Conservation (phyloP, 140 eudicot genomes). For the Stevia rebaudiana region DNA sequence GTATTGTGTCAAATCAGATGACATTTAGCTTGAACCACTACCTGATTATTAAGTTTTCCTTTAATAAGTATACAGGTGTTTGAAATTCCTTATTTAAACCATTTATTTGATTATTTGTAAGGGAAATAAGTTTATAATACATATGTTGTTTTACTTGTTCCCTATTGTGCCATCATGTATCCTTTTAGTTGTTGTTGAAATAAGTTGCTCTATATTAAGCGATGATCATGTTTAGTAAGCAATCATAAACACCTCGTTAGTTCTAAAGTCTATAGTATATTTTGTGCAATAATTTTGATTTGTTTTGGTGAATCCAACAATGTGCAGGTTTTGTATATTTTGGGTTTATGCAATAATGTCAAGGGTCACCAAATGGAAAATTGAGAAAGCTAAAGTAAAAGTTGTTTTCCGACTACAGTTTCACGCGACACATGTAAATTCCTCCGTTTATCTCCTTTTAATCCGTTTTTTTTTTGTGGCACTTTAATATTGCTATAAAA, state of each 20-base stretch:
- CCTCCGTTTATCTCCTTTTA: not conserved
- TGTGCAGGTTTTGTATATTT: constrained; percentile 29
- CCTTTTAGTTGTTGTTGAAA: too few relatives aligned
- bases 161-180: too few relatives aligned
- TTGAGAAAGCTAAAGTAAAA: constrained; percentile 94
- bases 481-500: not conserved
- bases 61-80: too few relatives aligned
- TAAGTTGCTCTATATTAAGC: too few relatives aligned
- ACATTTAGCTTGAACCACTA: too few relatives aligned
- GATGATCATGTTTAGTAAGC: not conserved
- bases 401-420: constrained; percentile 94
- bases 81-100: too few relatives aligned
- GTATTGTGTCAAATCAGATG: too few relatives aligned
- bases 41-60: too few relatives aligned
- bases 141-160: too few relatives aligned
- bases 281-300: constrained; percentile 1
- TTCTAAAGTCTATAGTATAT: not conserved
- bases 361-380: constrained; percentile 83
- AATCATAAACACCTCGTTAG: not conserved
- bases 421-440: constrained; percentile 84
- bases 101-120: too few relatives aligned
- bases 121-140: too few relatives aligned
- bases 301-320: constrained; percentile 4
- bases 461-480: not conserved
- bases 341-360: constrained; percentile 58